Evolutionary conservation across 2,329 filamentous ascomycete species (phyloP), one percentile per base, ranked within the genome.

Genomic region (Aspergillus quadricinctus): DNA sequence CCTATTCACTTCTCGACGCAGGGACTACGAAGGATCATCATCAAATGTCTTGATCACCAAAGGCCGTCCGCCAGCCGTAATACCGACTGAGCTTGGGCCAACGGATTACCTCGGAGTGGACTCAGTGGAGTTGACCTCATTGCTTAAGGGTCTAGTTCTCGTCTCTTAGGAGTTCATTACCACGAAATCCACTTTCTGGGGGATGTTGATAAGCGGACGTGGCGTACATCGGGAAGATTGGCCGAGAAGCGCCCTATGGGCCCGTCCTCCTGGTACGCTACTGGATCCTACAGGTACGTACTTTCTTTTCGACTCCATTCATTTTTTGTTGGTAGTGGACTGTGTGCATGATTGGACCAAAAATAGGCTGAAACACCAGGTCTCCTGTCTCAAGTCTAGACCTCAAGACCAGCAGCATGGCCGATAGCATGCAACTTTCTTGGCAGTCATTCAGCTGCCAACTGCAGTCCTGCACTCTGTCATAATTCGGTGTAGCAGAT

Each of bases 301-400:
- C 40, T 48, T 53, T 46, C 37, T 31, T 46, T 46, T 35, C 46
- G 51, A 37, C 21, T 25, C 3, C n/a, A n/a, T n/a, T n/a, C n/a
- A n/a, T n/a, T n/a, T n/a, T n/a, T n/a, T n/a, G n/a, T 29, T 29
- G n/a, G 27, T 19, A 31, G 21, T 10, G 19, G n/a, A 23, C 27
- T 17, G 7, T n/a, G 21, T 25, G 14, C 23, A 40, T 28, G 19
- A 14, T 35, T 17, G 29, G 49, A 29, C n/a, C n/a, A 29, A 23
- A 17, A 35, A 6, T 4, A 17, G 52, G 56, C 59, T 63, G 62
- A 64, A 64, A 63, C 59, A 37, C 29, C 50, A 48, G 56, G 48
- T 55, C 54, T 50, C 56, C 57, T 49, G 55, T 50, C 57, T 55
- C 56, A 52, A 58, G 58, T 59, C 57, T 56, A 62, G 58, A 61